phyloP scores from a whole-genome alignment of 495 filamentous ascomycete genomes.

The Pseudomonodictys pantanalensis region DNA sequence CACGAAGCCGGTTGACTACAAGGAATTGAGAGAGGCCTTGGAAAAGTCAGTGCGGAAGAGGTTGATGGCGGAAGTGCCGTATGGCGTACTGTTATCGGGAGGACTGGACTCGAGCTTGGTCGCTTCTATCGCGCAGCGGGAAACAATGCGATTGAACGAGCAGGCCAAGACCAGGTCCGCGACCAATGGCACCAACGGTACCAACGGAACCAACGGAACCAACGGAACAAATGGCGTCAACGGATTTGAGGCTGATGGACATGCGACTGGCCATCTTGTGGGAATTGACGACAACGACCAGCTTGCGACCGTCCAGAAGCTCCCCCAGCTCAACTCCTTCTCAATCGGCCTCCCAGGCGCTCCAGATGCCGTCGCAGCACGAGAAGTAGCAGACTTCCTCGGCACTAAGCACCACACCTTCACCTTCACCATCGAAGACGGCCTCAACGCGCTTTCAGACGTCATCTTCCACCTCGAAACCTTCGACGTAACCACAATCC shows the following conservation, averaged over 20 bases:
- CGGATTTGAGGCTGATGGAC: conserved; percentile 40
- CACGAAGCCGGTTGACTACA: conserved; percentile 75
- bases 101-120: conserved; percentile 95
- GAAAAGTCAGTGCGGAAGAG: conserved; percentile 93
- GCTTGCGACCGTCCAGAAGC: conserved; percentile 82
- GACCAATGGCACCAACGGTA: too few relatives aligned
- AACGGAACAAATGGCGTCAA: conserved; percentile 48
- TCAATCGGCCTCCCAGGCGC: conserved; percentile 91
- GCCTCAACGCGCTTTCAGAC: conserved; percentile 90
- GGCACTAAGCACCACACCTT: conserved; percentile 97
- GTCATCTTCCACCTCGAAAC: conserved; percentile 98
- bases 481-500: conserved; percentile 97
- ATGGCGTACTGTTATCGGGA: conserved; percentile 91
- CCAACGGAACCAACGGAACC: conserved; percentile 38
- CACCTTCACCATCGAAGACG: conserved; percentile 96
- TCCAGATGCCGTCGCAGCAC: conserved; percentile 83
- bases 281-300: conserved; percentile 91
- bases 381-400: conserved; percentile 88
- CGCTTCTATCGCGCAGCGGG: conserved; percentile 90
- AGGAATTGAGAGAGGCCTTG: conserved; percentile 70
- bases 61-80: conserved; percentile 97
- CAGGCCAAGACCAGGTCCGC: conserved; percentile 38
- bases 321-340: conserved; percentile 95
- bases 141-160: conserved; percentile 73
- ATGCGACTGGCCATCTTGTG: conserved; percentile 67